Evolutionary conservation across 345 rosid genomes (phyloP), one percentile per base, ranked within the genome.

Genomic region (Eucalyptus cladocalyx): DNA sequence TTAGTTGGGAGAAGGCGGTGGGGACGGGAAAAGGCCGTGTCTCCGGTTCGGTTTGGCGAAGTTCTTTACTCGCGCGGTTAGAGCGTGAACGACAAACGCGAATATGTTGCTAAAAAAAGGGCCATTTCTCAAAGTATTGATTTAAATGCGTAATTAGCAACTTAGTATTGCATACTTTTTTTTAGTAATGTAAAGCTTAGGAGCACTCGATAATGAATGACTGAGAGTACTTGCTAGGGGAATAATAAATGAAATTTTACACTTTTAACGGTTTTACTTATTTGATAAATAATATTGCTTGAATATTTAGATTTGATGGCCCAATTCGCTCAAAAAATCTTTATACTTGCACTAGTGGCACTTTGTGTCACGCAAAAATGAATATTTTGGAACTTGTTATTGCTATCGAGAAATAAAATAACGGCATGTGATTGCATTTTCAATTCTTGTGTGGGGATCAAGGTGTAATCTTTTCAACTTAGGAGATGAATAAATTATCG

Each of bases 321-420:
- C 4, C 14, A 0, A 3, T 69, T 69, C 0, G 4, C 7, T 34
- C 0, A 0, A 37, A 8, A 15, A 32, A 67, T 32, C 3, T 32
- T 8, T 32, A 16, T 17, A 16, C 11, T 32, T 6, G 2, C n/a
- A 60, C 14, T 5, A 26, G 8, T 26, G n/a, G 65, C 11, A 7
- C 1, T 0, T 0, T 3, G 6, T 17, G 4, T 15, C 1, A 1
- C 23, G 0, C 42, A 18, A 34, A 69, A 17, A 9, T 21, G 8
- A 37, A 72, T 37, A 53, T 72, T 23, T 11, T 3, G 13, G 28
- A 37, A 21, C 2, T 19, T 2, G 0, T 21, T 76, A 34, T 11
- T 37, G 83, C 5, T 19, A 19, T 11, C 0, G 37, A 28, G 28
- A 76, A 76, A 76, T 76, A 76, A 37, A 37, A 76, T 4, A 23